Percentiles rank a stretch among this genome's conserved stretches.
These are phyloP conservation scores for Sugiyamaella novakii DNA, from an alignment of 1,139 yeast genomes.

Conservation along the genomic window DNA sequence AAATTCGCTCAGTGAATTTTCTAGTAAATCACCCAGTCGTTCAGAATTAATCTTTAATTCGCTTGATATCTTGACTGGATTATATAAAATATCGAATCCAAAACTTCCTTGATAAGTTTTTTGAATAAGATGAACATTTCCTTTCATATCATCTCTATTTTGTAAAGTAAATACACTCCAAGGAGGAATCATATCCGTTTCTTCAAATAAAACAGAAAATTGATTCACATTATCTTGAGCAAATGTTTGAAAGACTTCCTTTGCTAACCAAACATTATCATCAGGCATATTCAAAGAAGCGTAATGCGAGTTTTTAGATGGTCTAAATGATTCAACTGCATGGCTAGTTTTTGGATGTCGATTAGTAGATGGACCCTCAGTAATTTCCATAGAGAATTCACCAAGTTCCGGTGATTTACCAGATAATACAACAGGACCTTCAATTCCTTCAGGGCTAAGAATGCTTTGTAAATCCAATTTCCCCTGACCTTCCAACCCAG, in stretches of 20 bases:
- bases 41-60: constrained; percentile 47
- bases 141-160: constrained; percentile 63
- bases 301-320: constrained; percentile 56
- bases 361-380: constrained; percentile 38
- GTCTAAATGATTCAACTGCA: constrained; percentile 37
- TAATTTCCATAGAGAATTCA: constrained; percentile 37
- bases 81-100: constrained; percentile 71
- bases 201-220: constrained; percentile 46
- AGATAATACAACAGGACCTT: constrained; percentile 35
- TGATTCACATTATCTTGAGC: constrained; percentile 65
- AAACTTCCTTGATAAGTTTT: constrained; percentile 72
- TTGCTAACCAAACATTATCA: constrained; percentile 76
- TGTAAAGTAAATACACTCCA: constrained; percentile 54
- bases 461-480: constrained; percentile 36
- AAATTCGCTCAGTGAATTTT: constrained; percentile 47
- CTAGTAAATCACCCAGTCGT: constrained; percentile 32
- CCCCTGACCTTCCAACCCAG: constrained; percentile 67
- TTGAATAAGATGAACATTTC: constrained; percentile 80
- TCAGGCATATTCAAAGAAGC: constrained; percentile 72
- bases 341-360: constrained; percentile 38
- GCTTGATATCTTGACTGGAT: constrained; percentile 47
- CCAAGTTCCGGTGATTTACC: constrained; percentile 45
- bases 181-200: constrained; percentile 42
- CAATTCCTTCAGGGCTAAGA: constrained; percentile 36
- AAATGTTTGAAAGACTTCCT: constrained; percentile 70